A percentile compares a stretch with the other conserved stretches of the same genome.
These are phyloP conservation scores for Boletus vinaceobasis DNA, from an alignment of 768 basidiomycete species.

Conservation along the genomic window DNA sequence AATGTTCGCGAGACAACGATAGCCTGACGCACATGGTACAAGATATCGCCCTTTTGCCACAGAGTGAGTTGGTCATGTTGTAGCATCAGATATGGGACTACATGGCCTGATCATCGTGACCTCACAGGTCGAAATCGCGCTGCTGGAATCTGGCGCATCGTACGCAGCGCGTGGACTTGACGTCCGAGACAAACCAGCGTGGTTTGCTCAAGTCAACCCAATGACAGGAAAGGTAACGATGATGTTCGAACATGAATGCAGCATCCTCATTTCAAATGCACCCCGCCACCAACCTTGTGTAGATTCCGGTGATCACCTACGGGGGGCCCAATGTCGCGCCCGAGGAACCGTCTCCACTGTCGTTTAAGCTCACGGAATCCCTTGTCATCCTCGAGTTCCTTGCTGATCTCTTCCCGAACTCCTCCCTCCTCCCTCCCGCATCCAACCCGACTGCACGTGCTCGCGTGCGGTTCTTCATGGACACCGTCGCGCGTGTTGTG, in stretches of 20 bases:
- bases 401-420: slow-evolving; percentile 52
- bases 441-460: slow-evolving; percentile 53
- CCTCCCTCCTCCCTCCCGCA: slow-evolving; percentile 42
- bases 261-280: background rate
- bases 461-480: slow-evolving; percentile 58
- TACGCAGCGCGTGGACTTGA: slow-evolving; percentile 55
- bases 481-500: slow-evolving; percentile 38
- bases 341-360: slow-evolving; percentile 54
- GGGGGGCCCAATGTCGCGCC: slow-evolving; percentile 54
- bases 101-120: background rate
- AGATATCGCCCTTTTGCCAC: slow-evolving; percentile 57
- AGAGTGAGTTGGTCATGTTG: slow-evolving; percentile 33
- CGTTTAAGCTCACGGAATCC: slow-evolving; percentile 61
- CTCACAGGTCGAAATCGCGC: slow-evolving; percentile 51
- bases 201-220: slow-evolving; percentile 64
- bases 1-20: background rate
- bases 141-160: slow-evolving; percentile 49
- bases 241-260: background rate
- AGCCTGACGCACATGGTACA: background rate
- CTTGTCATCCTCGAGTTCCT: slow-evolving; percentile 62
- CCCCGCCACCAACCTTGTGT: background rate
- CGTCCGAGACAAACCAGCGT: slow-evolving; percentile 59
- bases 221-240: slow-evolving; percentile 53
- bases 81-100: background rate
- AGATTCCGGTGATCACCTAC: slow-evolving; percentile 59